Base-by-base conservation (phyloP, 169 alveolate species). In the Toxoplasma gondii region DNA sequence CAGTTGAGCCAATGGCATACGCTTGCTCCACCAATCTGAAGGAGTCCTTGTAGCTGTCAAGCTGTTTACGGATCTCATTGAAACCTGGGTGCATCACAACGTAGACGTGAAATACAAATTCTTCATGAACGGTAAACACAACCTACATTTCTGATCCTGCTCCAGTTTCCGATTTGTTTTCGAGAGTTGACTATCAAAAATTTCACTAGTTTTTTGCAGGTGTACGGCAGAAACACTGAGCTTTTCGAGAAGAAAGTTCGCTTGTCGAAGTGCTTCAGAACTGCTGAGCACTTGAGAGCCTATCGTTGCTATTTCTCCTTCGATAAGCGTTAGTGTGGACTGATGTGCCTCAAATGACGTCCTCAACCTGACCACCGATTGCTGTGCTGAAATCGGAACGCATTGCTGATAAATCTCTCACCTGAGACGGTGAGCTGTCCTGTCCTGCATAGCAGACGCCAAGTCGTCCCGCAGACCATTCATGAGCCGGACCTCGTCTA, bases 401-500 rank as follows among this genome's bases (percentile, higher is more conserved):
- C 2, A 19, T 19, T 38, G 44, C 22, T 36, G 45, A 10, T 41
- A 1, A 36, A 10, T 17, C 29, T 1, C 90, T 38, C 36, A 82
- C 90, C 39, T 82, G 64, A 82, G 90, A 7, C 38, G 9, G 69
- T 82, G 1, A 39, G 90, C 53, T 24, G 90, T 36, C 64, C 67
- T 22, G 69, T 24, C 27, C 41, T 82, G 53, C 90, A 82, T 39
- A 17, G 90, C 90, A 38, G 41, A 29, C 36, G 90, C 90, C 53
- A 82, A 36, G 36, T 82, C 90, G 19, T 82, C 90, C 38, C 90
- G 90, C 34, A 82, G 90, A 1, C 90, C 64, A 19, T 41, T 39
- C 64, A 82, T 31, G 69, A 82, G 38, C 38, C 67, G 17, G 90
- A 82, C 41, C 39, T 82, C 90, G 24, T 82, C 90, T 16, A 49